Conservation (phyloP, 2,329 filamentous ascomycete genomes). For the Gyromitra esculenta region DNA sequence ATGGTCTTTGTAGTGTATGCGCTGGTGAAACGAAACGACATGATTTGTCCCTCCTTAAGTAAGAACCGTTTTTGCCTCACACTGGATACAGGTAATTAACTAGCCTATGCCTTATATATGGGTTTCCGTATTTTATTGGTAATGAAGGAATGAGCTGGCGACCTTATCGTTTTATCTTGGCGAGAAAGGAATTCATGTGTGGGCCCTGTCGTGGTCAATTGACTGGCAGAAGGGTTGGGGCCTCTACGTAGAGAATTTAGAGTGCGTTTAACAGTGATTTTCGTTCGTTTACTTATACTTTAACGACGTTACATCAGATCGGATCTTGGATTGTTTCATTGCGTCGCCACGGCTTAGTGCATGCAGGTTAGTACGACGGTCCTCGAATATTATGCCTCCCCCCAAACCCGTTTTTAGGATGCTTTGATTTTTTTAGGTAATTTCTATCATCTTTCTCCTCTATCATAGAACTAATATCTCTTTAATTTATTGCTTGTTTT, state of each 20-base stretch:
- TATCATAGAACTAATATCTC: not conserved
- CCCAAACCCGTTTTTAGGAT: not conserved
- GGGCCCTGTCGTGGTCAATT: constrained; percentile 5
- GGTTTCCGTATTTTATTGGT: constrained; percentile 5
- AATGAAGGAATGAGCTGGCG: not conserved
- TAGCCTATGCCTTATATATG: constrained; percentile 19
- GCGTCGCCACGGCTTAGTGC: constrained; percentile 19
- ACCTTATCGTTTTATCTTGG: constrained; percentile 17
- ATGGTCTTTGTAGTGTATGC: constrained; percentile 18
- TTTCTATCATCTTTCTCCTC: not conserved
- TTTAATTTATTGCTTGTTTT: not conserved
- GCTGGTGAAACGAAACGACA: constrained; percentile 23
- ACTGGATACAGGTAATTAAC: constrained; percentile 18
- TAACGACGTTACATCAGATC: constrained; percentile 10
- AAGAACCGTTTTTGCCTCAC: not conserved
- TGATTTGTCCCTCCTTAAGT: constrained; percentile 4
- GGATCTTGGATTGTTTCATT: constrained; percentile 17
- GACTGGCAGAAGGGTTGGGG: not conserved
- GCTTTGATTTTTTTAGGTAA: not conserved
- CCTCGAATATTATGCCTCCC: not conserved
- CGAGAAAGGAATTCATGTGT: constrained; percentile 15
- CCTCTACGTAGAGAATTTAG: not conserved
- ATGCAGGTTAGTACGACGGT: constrained; percentile 15
- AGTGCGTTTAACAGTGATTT: not conserved
- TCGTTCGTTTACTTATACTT: not conserved